Conservation (phyloP, 208 protist genomes). For the Trypanosoma melophagium region DNA sequence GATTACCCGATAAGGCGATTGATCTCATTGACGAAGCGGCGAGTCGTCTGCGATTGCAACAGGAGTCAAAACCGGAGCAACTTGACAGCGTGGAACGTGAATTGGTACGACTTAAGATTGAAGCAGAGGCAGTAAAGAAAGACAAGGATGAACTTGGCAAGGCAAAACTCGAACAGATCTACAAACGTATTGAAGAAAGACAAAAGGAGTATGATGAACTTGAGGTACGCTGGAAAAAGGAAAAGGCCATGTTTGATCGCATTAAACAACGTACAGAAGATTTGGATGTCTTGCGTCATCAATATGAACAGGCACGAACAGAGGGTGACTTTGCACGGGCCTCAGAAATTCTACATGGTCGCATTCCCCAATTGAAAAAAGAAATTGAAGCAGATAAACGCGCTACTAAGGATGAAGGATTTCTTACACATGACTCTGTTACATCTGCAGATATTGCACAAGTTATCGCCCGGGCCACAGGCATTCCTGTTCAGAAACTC, state of each 20-base stretch:
- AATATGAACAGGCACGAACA: slow-evolving; percentile 82
- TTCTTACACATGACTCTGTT: slow-evolving; percentile 94
- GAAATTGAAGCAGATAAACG: slow-evolving; percentile 85
- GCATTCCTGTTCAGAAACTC: slow-evolving; percentile 96
- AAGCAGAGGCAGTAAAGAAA: slow-evolving; percentile 91
- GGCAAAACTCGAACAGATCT: slow-evolving; percentile 74
- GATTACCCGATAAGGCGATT: slow-evolving; percentile 99
- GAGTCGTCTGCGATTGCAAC: slow-evolving; percentile 90
- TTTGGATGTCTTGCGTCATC: slow-evolving; percentile 75
- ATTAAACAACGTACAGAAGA: slow-evolving; percentile 92
- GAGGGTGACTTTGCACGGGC: slow-evolving; percentile 74
- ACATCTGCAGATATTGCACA: slow-evolving; percentile 93
- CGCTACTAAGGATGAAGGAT: slow-evolving; percentile 90
- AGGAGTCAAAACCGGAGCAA: slow-evolving; percentile 95
- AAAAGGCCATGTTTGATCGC: slow-evolving; percentile 87
- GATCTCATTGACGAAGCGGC: slow-evolving; percentile 98
- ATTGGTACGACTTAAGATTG: slow-evolving; percentile 91
- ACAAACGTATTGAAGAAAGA: slow-evolving; percentile 63
- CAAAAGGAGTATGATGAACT: slow-evolving; percentile 88
- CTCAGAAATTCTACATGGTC: slow-evolving; percentile 76
- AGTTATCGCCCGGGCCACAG: slow-evolving; percentile 96
- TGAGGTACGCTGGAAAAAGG: slow-evolving; percentile 78
- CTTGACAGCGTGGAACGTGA: slow-evolving; percentile 94
- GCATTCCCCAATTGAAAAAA: slow-evolving; percentile 82
- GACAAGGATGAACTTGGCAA: slow-evolving; percentile 92